These are phyloP conservation scores for Wallemia hederae DNA, from an alignment of 1,284 basidiomycete species.

Conservation along the genomic window DNA sequence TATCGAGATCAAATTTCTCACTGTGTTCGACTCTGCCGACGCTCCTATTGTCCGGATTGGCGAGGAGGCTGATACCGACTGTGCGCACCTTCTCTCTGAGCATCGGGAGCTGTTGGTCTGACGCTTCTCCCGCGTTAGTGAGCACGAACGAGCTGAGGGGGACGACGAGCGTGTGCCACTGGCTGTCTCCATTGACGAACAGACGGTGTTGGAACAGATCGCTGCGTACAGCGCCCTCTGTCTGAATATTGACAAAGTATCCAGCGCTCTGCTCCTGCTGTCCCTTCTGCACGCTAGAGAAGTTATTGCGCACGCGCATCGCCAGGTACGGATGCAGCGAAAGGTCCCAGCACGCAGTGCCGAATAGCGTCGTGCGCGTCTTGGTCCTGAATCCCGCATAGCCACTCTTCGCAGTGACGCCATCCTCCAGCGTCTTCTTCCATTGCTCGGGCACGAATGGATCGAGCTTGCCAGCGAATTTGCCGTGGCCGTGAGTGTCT, in stretches of 20 bases:
- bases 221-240: slow-evolving; percentile 20
- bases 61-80: slow-evolving; percentile 18
- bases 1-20: slow-evolving; percentile 20
- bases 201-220: slow-evolving; percentile 24
- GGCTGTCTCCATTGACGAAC: slow-evolving; percentile 13
- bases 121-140: slow-evolving; percentile 20
- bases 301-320: slow-evolving; percentile 17
- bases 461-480: slow-evolving; percentile 15
- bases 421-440: slow-evolving; percentile 11
- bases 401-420: slow-evolving; percentile 17
- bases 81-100: slow-evolving; percentile 19
- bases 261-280: slow-evolving; percentile 16
- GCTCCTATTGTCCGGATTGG: background rate
- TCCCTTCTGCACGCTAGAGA: slow-evolving; percentile 8
- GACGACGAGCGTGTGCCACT: slow-evolving; percentile 19
- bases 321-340: slow-evolving; percentile 19
- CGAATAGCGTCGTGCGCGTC: slow-evolving; percentile 19
- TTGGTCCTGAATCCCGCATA: slow-evolving; percentile 23
- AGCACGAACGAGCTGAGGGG: slow-evolving; percentile 21
- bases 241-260: slow-evolving; percentile 21
- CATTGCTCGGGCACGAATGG: slow-evolving; percentile 14
- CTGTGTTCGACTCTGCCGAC: slow-evolving; percentile 6
- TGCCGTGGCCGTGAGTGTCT: slow-evolving; percentile 9
- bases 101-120: slow-evolving; percentile 19
- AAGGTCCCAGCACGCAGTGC: slow-evolving; percentile 21